Evolutionary conservation across 1,139 yeast species (phyloP).

Genomic region (Meyerozyma sp.): DNA sequence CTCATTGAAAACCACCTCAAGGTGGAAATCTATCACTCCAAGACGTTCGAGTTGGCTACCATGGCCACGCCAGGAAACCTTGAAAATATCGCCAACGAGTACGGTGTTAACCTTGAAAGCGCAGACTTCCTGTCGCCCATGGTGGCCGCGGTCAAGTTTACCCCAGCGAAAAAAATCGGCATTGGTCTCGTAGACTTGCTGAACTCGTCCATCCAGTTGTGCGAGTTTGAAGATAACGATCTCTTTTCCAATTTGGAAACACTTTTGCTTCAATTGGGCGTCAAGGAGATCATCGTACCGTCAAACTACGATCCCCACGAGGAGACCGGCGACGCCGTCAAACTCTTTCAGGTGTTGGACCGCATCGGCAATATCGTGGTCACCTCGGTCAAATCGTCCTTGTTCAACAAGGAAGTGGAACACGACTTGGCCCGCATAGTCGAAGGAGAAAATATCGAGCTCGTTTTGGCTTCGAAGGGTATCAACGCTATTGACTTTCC

Average conservation of each 20-base stretch:
- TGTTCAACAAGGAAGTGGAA: slow-evolving; percentile 63
- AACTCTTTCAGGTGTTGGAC: slow-evolving; percentile 58
- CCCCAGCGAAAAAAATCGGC: slow-evolving; percentile 52
- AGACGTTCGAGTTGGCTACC: slow-evolving; percentile 52
- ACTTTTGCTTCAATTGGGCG: slow-evolving; percentile 79
- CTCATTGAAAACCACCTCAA: slow-evolving; percentile 66
- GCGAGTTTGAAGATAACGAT: slow-evolving; percentile 85
- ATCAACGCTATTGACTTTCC: slow-evolving; percentile 30
- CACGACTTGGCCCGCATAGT: slow-evolving; percentile 57
- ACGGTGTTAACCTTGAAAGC: slow-evolving; percentile 62
- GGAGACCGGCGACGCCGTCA: slow-evolving; percentile 37
- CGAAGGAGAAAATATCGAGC: slow-evolving; percentile 26
- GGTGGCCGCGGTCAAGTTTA: slow-evolving; percentile 65
- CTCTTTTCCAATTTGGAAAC: slow-evolving; percentile 82
- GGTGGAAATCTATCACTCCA: slow-evolving; percentile 66
- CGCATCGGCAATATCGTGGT: slow-evolving; percentile 68
- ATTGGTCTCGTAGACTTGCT: slow-evolving; percentile 77
- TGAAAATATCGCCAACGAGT: slow-evolving; percentile 37
- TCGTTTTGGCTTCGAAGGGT: slow-evolving; percentile 60
- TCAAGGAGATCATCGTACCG: slow-evolving; percentile 74
- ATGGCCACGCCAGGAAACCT: slow-evolving; percentile 90
- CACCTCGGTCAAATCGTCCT: slow-evolving; percentile 52
- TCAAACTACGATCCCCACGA: slow-evolving; percentile 30
- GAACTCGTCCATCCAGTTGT: slow-evolving; percentile 57
- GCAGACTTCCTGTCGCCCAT: slow-evolving; percentile 59